These are phyloP conservation scores for Pterocarpus macrocarpus DNA, from an alignment of 306 rosid genomes.

Conservation along the genomic window DNA sequence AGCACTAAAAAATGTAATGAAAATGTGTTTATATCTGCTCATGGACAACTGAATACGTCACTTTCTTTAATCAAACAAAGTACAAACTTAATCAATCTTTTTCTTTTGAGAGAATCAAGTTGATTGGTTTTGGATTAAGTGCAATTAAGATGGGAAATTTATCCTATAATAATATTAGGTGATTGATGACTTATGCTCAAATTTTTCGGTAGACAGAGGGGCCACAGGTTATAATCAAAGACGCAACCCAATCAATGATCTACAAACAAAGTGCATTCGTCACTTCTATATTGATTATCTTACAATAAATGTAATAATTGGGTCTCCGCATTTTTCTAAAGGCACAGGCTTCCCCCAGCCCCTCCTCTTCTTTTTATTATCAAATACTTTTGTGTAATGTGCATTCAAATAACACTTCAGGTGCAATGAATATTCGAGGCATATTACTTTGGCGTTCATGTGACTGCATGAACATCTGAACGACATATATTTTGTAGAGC, in stretches of 20 bases:
- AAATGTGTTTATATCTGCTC: conserved; percentile 31
- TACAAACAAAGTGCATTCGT: conserved; percentile 48
- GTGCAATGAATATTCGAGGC: conserved; percentile 53
- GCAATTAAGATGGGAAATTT: conserved; percentile 48
- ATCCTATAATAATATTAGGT: conserved; percentile 46
- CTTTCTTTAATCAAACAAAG: conserved; percentile 50
- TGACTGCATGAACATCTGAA: not conserved
- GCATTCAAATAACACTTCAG: conserved; percentile 40
- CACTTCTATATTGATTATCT: conserved; percentile 49
- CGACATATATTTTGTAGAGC: not conserved
- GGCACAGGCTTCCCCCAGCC: not conserved
- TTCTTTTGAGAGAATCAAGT: conserved; percentile 40
- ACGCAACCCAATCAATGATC: conserved; percentile 62
- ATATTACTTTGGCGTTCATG: conserved; percentile 11
- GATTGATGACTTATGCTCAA: conserved; percentile 48
- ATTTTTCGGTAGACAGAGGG: conserved; percentile 47
- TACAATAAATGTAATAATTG: conserved; percentile 9
- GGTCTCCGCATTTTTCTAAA: conserved; percentile 26
- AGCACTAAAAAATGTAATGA: not conserved
- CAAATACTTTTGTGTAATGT: conserved; percentile 24
- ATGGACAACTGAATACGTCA: conserved; percentile 38
- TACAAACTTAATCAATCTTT: conserved; percentile 50
- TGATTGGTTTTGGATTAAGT: conserved; percentile 65
- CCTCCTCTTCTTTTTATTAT: not conserved
- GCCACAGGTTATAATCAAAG: conserved; percentile 55